Conservation (phyloP, 148 eudicot species). For the Camellia japonica region DNA sequence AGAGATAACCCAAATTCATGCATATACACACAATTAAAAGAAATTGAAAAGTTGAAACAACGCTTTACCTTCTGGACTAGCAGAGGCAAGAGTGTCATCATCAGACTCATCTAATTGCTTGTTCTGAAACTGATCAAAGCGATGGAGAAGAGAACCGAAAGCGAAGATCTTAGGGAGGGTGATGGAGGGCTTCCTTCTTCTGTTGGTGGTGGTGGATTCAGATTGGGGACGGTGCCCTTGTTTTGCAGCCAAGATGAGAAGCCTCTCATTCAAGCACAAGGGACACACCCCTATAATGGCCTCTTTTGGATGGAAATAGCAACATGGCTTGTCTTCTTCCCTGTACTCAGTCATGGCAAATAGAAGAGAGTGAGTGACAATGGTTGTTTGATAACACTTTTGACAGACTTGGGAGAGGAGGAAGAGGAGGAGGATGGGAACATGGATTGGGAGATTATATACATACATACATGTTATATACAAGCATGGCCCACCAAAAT, state of each 20-base stretch:
- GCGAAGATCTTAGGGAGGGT: constrained; percentile 40
- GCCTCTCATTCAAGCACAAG: constrained; percentile 56
- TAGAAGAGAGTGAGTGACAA: neutral
- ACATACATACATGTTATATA: neutral
- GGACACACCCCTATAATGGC: constrained; percentile 47
- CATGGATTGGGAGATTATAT: neutral
- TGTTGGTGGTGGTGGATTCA: neutral
- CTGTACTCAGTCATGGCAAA: constrained; percentile 1
- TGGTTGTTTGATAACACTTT: neutral
- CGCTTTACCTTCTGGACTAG: constrained; percentile 28
- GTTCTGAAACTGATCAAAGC: constrained; percentile 13
- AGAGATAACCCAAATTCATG: too few species aligned
- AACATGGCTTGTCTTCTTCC: constrained; percentile 23
- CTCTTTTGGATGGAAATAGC: constrained; percentile 50
- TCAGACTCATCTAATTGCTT: neutral
- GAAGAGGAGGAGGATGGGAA: neutral
- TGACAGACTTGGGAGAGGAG: too few species aligned
- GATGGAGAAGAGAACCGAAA: constrained; percentile 28
- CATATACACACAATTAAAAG: neutral
- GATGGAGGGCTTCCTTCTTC: neutral
- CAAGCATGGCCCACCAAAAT: neutral
- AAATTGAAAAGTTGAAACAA: neutral
- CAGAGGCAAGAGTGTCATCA: constrained; percentile 9
- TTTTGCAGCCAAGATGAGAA: constrained; percentile 45
- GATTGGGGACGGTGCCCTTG: constrained; percentile 17